Evolutionary conservation across 2,329 filamentous ascomycete species (phyloP).

Genomic region (Dissoconium aciculare): DNA sequence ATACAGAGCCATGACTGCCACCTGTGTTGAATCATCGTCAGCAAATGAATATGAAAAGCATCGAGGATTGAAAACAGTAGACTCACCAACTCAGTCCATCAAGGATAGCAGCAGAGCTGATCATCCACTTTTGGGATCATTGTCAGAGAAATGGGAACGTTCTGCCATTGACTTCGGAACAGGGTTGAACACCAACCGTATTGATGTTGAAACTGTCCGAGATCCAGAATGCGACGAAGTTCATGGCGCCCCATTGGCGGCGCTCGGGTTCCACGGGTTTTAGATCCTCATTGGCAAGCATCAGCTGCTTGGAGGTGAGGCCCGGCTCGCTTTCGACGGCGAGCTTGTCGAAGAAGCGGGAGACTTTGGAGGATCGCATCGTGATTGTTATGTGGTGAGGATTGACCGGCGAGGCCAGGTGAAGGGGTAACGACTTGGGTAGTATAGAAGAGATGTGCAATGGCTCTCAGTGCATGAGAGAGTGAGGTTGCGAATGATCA

Average conservation of each 20-base stretch:
- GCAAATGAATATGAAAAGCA: too few species aligned
- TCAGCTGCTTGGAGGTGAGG: conserved; percentile 62
- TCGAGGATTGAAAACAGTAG: too few species aligned
- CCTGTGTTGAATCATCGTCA: too few species aligned
- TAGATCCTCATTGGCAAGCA: conserved; percentile 58
- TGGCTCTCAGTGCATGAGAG: too few species aligned
- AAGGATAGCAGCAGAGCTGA: conserved; percentile 73
- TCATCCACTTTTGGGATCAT: conserved; percentile 70
- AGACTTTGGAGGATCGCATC: conserved; percentile 26
- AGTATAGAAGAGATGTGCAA: too few species aligned
- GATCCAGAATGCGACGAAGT: conserved; percentile 75
- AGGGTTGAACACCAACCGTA: conserved; percentile 5
- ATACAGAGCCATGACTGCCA: conserved; percentile 34
- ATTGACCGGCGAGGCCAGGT: too few species aligned
- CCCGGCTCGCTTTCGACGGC: conserved; percentile 63
- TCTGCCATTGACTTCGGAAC: too few species aligned
- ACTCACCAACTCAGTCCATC: conserved; percentile 36
- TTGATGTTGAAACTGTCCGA: conserved; percentile 70
- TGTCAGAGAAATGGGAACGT: background rate
- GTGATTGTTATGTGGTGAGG: too few species aligned
- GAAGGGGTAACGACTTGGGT: too few species aligned
- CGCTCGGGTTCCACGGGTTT: conserved; percentile 57
- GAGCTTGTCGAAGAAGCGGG: conserved; percentile 40
- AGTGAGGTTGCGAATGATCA: too few species aligned
- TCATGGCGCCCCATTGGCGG: conserved; percentile 73